phyloP scores from a whole-genome alignment of 345 rosid genomes.

The Hibiscus trionum region DNA sequence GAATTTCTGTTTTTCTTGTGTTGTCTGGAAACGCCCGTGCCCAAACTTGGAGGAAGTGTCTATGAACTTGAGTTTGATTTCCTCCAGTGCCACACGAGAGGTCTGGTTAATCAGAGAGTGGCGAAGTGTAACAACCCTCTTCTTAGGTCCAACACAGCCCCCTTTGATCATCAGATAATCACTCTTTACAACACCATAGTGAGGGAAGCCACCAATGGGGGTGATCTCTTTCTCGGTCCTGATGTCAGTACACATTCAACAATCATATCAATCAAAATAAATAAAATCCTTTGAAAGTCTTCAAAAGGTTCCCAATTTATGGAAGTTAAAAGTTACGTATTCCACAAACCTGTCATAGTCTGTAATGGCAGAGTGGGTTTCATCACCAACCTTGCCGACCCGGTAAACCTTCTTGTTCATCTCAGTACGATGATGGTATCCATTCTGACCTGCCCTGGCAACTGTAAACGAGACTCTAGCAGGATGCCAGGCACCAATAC shows the following conservation, averaged over 20 bases:
- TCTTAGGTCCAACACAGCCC: conserved; percentile 81
- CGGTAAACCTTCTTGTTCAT: conserved; percentile 83
- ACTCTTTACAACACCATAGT: conserved; percentile 68
- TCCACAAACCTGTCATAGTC: conserved; percentile 64
- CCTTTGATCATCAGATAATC: conserved; percentile 80
- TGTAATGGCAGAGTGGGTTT: conserved; percentile 57
- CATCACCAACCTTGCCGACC: conserved; percentile 60
- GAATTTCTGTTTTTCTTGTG: conserved; percentile 56
- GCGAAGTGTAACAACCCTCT: conserved; percentile 78
- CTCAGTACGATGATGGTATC: conserved; percentile 89
- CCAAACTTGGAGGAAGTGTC: conserved; percentile 37
- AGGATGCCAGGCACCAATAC: conserved; percentile 97
- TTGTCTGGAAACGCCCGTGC: conserved; percentile 62
- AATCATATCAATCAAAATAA: neutral
- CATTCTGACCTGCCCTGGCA: conserved; percentile 96
- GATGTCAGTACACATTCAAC: conserved; percentile 8
- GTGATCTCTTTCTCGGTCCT: conserved; percentile 81
- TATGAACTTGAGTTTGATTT: conserved; percentile 65
- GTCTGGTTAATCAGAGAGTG: conserved; percentile 65
- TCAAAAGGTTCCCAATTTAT: neutral
- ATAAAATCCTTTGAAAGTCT: neutral
- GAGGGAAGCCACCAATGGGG: conserved; percentile 84
- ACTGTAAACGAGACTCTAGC: conserved; percentile 91
- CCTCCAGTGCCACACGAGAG: conserved; percentile 61
- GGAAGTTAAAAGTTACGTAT: neutral